Evolutionary conservation across 805 yeast genomes (phyloP), one percentile per base, ranked within the genome.

Genomic region (Pichia scutulata): DNA sequence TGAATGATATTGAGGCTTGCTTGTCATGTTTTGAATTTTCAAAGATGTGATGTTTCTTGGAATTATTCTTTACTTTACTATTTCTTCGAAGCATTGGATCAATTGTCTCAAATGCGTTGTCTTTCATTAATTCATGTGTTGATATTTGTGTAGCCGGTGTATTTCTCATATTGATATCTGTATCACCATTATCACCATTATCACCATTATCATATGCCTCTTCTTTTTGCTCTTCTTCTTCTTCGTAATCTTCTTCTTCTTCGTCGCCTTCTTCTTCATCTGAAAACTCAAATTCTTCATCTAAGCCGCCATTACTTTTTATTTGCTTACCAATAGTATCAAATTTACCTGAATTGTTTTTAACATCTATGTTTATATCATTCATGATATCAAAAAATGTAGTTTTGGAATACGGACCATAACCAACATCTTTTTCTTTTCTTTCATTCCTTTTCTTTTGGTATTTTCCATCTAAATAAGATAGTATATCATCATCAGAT

Each of bases 401-500:
- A 7, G 57, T 46, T 40, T 56, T 61, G 18, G 58, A 53, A 52
- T 57, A 63, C 2, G 65, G 68, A 9, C 68, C 69, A 50, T 53
- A 60, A 7, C 65, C 67, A 43, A 61, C 56, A 10, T 58, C 64
- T 19, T 57, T 61, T 13, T 52, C 55, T 24, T 60, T 60, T 41
- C 65, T 52, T 21, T 53, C 56, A 22, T 47, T 43, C n/a, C 68
- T 53, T 42, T 56, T 57, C 14, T 49, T 44, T 10, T 55, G 50
- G 46, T 67, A 68, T 13, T 55, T 50, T 1, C 30, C 26, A 25
- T 67, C 67, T 42, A 69, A 49, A 45, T 49, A 58, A 2, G 49
- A 45, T 41, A 67, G 43, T 2, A 69, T 67, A 6, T 64, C 58
- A 2, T 52, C 52, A 46, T 63, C 66, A 1, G 66, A 46, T 24